phyloP scores from a whole-genome alignment of 2,329 filamentous ascomycete species.

The Thermoascus crustaceus region DNA sequence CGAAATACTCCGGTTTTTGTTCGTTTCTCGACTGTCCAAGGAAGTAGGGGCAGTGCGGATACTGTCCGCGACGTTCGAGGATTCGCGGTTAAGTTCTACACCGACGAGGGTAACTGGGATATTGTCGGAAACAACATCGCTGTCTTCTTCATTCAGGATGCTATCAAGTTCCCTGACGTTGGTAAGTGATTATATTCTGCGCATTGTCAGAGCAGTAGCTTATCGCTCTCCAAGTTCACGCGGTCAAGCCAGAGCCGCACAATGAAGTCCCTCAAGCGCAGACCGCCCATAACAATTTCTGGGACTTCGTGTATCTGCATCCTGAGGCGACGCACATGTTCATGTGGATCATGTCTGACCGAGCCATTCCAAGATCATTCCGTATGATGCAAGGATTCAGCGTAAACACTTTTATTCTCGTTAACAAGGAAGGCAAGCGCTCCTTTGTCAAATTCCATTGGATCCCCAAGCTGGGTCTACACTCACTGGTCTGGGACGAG shows the following conservation, averaged over 20 bases:
- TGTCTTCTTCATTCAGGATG: conserved; percentile 69
- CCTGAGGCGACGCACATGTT: conserved; percentile 70
- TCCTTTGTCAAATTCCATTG: conserved; percentile 73
- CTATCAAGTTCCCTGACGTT: conserved; percentile 64
- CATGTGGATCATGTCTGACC: conserved; percentile 71
- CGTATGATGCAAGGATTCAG: conserved; percentile 84
- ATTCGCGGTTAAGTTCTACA: conserved; percentile 72
- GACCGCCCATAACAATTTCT: conserved; percentile 65
- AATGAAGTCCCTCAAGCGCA: conserved; percentile 65
- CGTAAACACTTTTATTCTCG: conserved; percentile 68
- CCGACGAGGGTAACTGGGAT: conserved; percentile 69
- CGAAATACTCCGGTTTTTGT: conserved; percentile 58
- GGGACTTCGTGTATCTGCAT: conserved; percentile 64
- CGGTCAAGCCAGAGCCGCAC: conserved; percentile 61
- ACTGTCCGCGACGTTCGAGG: conserved; percentile 77
- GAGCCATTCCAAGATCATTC: conserved; percentile 63
- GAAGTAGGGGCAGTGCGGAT: conserved; percentile 67
- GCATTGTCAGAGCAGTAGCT: conserved; percentile 2
- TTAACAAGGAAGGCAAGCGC: conserved; percentile 59
- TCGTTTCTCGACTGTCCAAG: conserved; percentile 71
- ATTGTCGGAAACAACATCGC: conserved; percentile 67
- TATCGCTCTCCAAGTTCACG: conserved; percentile 31
- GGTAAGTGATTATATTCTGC: conserved; percentile 19
- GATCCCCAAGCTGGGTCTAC: conserved; percentile 65
- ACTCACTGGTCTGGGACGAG: conserved; percentile 69